Base-by-base conservation (phyloP, 2,329 filamentous ascomycete species). In the Epichloe sylvatica region DNA sequence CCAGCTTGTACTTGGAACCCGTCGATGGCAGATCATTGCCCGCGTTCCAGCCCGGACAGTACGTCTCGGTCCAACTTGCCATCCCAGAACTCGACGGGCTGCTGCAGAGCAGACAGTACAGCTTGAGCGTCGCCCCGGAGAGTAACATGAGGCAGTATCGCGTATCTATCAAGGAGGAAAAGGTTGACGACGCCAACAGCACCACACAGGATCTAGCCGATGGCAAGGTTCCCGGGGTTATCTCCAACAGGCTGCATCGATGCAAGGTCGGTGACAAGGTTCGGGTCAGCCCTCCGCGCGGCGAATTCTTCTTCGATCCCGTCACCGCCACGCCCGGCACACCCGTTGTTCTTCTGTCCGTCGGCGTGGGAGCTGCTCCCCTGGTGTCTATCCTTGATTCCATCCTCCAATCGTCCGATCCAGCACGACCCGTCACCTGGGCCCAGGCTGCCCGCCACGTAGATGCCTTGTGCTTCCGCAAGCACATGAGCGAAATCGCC, bases 31-130 rank as follows among this genome's bases (percentile, higher is more conserved):
- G 56, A 34, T 57, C 64, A 1, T 69, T 90, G 12, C 82, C 83
- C 0, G 44, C 55, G 0, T 90, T 77, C 68, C 69, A 74, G 40
- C 83, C 85, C 0, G 86, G 86, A 36, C 84, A 89, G 65, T 90
- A 88, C 60, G 74, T 88, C 59, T 83, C 78, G 40, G 64, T 89
- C 47, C 77, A 77, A 55, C 63, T 84, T 1, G 69, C 74, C 43
- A 73, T 88, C 0, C 77, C 81, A 0, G 69, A 73, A 45, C 71
- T 84, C 21, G 58, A 56, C 15, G 75, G 76, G n/a, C 72, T 82
- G 56, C 67, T 73, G 51, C 86, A 91, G 64, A 78, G 80, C 51
- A 70, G 86, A 49, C 86, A 91, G 69, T 91, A 88, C 69, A 85
- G 80, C 44, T 70, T 91, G 50, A 84, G 78, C 59, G 80, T 85